Base-by-base conservation (phyloP, 192 early-diverging fungal genomes). In the Funneliformis mosseae region DNA sequence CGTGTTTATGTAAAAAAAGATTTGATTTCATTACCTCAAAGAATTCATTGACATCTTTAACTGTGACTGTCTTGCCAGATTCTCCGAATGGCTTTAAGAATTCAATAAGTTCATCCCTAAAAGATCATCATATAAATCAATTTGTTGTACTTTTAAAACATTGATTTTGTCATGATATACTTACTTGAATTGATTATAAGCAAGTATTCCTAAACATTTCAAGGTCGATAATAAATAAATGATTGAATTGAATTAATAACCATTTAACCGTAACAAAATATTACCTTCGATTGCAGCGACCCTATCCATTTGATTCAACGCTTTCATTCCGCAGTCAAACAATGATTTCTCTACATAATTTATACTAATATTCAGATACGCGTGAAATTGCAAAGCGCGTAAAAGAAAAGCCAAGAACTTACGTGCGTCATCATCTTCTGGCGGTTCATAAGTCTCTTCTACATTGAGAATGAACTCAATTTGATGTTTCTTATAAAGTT, bases 321-420 rank as follows among this genome's bases (percentile, higher is more conserved):
- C 85, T 71, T 93, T 88, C 89, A 98, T 89, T 21, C 93, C 95
- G 28, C 89, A 84, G 39, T 96, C 95, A 64, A 94, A 90, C 5
- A 95, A 82, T 0, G 95, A 95, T 74, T 87, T 90, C 61, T 84
- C 87, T 28, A 85, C 84, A 18, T 89, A 81, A 55, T 0, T 46
- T 23, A 33, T 38, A 23, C 39, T 6, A 21, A 43, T 0, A 64
- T 12, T 21, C 21, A 18, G 41, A 12, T 64, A 77, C 1, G 11
- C 11, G 11, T 41, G 12, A 16, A 46, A 1, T 25, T 59, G 79
- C 9, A 38, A 28, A 3, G 12, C 14, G 64, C 8, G 25, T 21
- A 25, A n/a, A 72, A 14, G 9, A 7, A 59, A 78, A 80, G 2
- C 4, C 14, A 27, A 21, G 8, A 23, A 77, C 66, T 45, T 27